A percentile compares a stretch with the other conserved stretches of the same genome.
Conservation (phyloP, 148 eudicot species). For the Diospyros kaki region DNA sequence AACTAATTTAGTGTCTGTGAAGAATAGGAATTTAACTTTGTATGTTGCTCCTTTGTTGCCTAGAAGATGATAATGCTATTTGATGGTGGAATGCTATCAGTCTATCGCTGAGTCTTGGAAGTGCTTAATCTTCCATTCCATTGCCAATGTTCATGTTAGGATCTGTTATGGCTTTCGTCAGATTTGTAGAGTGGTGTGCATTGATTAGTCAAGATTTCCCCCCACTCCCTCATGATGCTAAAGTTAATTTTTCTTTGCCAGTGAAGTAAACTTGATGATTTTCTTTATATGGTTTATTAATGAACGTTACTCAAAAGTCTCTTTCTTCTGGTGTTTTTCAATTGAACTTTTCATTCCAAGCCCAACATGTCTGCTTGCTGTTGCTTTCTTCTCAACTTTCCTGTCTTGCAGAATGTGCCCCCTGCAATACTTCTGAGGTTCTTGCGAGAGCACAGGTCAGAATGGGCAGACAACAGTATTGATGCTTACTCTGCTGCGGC, state of each 20-base stretch:
- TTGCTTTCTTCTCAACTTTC: not conserved
- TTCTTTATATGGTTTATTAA: not conserved
- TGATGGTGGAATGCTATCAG: not conserved
- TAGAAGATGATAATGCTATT: not conserved
- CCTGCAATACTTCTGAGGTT: constrained; percentile 92
- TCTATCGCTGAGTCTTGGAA: not conserved
- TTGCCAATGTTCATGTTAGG: not conserved
- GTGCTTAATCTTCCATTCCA: not conserved
- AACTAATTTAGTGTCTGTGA: not conserved
- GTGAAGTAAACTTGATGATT: not conserved
- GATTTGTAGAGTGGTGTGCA: not conserved
- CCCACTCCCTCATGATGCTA: not conserved
- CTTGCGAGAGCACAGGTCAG: constrained; percentile 91
- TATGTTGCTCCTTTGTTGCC: not conserved
- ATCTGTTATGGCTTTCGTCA: not conserved
- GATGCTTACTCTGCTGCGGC: constrained; percentile 93
- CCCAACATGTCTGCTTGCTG: not conserved
- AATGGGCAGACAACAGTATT: constrained; percentile 92
- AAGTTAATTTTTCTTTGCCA: not conserved
- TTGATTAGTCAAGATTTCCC: not conserved
- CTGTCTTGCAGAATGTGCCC: constrained; percentile 75
- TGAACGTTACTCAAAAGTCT: not conserved
- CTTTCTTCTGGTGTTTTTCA: not conserved
- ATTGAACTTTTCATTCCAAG: not conserved
- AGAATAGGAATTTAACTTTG: not conserved